Base-by-base conservation (phyloP, 495 filamentous ascomycete genomes). In the Trichoderma reesei region DNA sequence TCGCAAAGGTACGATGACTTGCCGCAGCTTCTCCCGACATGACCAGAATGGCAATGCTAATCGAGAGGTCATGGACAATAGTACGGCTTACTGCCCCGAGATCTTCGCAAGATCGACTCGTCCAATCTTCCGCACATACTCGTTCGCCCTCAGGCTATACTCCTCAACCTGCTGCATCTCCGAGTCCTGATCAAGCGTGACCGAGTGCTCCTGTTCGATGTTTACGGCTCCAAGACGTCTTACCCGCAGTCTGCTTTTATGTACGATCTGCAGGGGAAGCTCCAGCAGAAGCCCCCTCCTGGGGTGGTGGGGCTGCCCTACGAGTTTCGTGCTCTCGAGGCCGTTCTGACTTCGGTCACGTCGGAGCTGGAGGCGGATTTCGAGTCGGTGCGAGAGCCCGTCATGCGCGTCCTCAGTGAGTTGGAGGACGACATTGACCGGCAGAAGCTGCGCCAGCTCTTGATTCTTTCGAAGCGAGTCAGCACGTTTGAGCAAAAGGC, bases 401-500 rank as follows among this genome's bases (percentile, higher is more conserved):
- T 98, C 8, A 90, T 96, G 63, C 83, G 85, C 38, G 88, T 98
- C 46, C 80, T 98, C 7, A 80, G 87, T 65, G 92, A 96, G 66
- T 79, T 98, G 6, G 94, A 98, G 78, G 94, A 98, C 66, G 94
- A 97, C 68, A 97, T 98, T 66, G 94, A 98, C 69, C 80, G 94
- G 14, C 93, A 98, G 67, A 96, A 96, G 75, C 79, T 98, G 14
- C 82, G 95, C 34, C 86, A 94, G 65, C 80, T 98, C 3, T 83
- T 98, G 44, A 89, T 97, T 38, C 89, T 96, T 71, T 95, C 90
- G 36, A 98, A 98, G 76, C 90, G 92, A 69, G 80, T 98, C 59
- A 94, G 92, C 73, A 96, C 92, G 7, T 98, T 98, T 71, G 94
- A 97, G 73, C 94, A 97, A 69, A 98, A 96, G 72, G 93, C 94